phyloP scores from a whole-genome alignment of 805 yeast species.

The Vanderwaltozyma yarrowii region DNA sequence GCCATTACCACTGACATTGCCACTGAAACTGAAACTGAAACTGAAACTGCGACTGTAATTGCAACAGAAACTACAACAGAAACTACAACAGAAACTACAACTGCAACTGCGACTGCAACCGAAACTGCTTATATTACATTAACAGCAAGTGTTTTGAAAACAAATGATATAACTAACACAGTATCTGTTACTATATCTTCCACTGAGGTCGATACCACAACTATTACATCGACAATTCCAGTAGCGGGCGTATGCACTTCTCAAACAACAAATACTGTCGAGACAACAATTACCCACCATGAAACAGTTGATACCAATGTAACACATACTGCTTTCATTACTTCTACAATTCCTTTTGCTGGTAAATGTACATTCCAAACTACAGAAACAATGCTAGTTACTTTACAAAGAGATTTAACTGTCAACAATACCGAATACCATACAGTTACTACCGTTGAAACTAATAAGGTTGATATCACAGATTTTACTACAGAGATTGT shows the following conservation, averaged over 20 bases:
- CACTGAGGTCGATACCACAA: not conserved
- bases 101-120: not conserved
- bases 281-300: not conserved
- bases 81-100: not conserved
- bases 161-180: too few relatives aligned
- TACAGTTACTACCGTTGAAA: not conserved
- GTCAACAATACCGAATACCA: not conserved
- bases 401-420: not conserved
- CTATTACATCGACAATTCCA: not conserved
- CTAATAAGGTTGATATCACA: not conserved
- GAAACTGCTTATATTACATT: too few relatives aligned
- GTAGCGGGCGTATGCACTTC: not conserved
- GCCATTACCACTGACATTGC: not conserved
- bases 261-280: not conserved
- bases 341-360: too few relatives aligned
- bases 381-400: too few relatives aligned
- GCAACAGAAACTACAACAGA: not conserved
- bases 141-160: too few relatives aligned
- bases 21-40: not conserved
- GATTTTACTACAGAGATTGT: not conserved
- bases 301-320: too few relatives aligned
- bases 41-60: constrained; percentile 1
- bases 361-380: too few relatives aligned
- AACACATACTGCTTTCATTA: too few relatives aligned
- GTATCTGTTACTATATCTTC: not conserved